Evolutionary conservation across 164 flowering plant genomes (phyloP).

Genomic region (Aristolochia californica): DNA sequence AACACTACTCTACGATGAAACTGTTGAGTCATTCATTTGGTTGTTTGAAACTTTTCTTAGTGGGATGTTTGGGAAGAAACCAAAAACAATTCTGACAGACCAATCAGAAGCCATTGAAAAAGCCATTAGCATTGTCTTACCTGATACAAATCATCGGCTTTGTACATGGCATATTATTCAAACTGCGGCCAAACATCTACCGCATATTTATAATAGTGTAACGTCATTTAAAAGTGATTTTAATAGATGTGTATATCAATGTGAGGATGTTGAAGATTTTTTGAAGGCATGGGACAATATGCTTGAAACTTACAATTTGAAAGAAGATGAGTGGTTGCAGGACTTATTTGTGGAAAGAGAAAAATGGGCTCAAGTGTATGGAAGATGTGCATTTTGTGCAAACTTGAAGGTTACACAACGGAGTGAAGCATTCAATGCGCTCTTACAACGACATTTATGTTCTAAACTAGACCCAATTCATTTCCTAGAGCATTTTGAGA

Average conservation of each 20-base stretch:
- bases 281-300: background rate
- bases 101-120: background rate
- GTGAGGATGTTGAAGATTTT: slow-evolving; percentile 1
- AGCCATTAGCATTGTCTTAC: background rate
- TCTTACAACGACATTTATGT: background rate
- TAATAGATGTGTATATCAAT: background rate
- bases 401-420: background rate
- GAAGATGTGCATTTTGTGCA: background rate
- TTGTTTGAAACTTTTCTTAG: slow-evolving; percentile 2
- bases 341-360: background rate
- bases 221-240: background rate
- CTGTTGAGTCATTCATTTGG: slow-evolving; percentile 1
- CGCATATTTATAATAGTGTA: background rate
- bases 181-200: background rate
- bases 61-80: slow-evolving; percentile 2
- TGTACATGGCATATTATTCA: background rate
- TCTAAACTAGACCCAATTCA: background rate
- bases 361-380: slow-evolving; percentile 1
- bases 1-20: background rate
- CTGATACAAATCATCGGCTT: slow-evolving; percentile 2
- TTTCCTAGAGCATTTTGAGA: background rate
- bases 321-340: slow-evolving; percentile 1
- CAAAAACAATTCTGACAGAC: slow-evolving; percentile 2
- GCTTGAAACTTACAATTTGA: slow-evolving; percentile 1
- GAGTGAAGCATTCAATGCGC: background rate